Conservation (phyloP, 345 rosid species). For the Ceriops tagal region DNA sequence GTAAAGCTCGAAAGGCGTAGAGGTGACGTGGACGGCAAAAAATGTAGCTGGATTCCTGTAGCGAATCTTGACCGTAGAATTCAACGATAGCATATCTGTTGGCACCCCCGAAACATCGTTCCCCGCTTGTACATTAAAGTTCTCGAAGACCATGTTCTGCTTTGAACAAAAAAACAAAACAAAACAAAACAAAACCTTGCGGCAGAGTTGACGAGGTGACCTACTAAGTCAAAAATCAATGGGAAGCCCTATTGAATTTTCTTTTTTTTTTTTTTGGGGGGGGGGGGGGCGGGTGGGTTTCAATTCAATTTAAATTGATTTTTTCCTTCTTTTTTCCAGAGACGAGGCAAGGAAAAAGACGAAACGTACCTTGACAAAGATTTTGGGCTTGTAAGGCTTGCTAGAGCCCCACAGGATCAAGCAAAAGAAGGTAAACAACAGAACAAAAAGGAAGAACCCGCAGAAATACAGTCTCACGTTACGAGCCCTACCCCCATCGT, state of each 20-base stretch:
- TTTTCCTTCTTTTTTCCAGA: background rate
- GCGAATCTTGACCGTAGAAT: constrained; percentile 82
- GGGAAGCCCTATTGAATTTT: too few species aligned
- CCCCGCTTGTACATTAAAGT: constrained; percentile 82
- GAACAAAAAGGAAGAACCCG: constrained; percentile 47
- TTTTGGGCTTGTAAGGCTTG: constrained; percentile 66
- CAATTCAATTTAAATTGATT: background rate
- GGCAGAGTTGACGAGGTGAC: constrained; percentile 6
- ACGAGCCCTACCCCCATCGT: constrained; percentile 17
- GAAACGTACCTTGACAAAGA: constrained; percentile 61
- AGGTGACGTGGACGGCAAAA: constrained; percentile 88
- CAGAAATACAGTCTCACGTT: constrained; percentile 55
- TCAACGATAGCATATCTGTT: constrained; percentile 86
- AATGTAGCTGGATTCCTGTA: constrained; percentile 81
- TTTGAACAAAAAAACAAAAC: constrained; percentile 2
- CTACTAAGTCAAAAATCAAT: constrained; percentile 2
- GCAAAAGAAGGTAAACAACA: constrained; percentile 59
- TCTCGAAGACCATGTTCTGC: constrained; percentile 81
- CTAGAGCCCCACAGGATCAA: constrained; percentile 83
- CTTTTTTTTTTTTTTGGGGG: too few species aligned
- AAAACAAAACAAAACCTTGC: background rate
- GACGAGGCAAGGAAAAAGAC: background rate
- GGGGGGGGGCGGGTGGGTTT: background rate
- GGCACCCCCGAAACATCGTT: constrained; percentile 78
- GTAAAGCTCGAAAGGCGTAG: constrained; percentile 67